Evolutionary conservation across 2,329 filamentous ascomycete genomes (phyloP), one percentile per base, ranked within the genome.

Genomic region (Pezicula carpinea): DNA sequence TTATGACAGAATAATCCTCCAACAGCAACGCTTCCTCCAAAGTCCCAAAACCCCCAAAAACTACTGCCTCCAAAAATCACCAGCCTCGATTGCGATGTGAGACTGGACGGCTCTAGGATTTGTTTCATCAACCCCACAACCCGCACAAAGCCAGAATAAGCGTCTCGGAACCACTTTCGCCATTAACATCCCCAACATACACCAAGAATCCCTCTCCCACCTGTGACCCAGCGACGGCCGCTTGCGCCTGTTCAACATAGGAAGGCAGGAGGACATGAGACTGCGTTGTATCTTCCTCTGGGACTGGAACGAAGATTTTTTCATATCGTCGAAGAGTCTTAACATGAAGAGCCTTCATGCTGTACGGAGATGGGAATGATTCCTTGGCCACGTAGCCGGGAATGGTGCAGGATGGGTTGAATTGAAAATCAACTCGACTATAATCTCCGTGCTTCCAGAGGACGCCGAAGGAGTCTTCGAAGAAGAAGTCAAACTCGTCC

Each of bases 261-360:
- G 6, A 23, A 4, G 53, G 35, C 3, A 48, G 13, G 32, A 59
- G 55, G 15, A 57, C 48, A 21, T n/a, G 18, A 4, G 53, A 56
- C 23, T 60, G 47, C 5, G 45, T 50, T 11, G 11, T 39, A 10
- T 36, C 48, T 11, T 52, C 50, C 11, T 52, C 50, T 13, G 38
- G 23, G 5, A 53, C 39, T 22, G 58, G 57, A 23, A 60, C 43
- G 38, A 56, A 61, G n/a, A 64, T 51, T 50, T 54, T 63, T 31
- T 65, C 59, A 3, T 56, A 18, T 5, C 40, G 46, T 21, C 39
- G 36, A 15, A 59, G 57, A 36, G 57, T 43, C 38, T 54, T 50
- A 23, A 66, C 46, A 50, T 65, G 59, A 7, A 64, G 48, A 4
- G 41, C 59, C 51, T 64, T 64, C 59, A 64, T 61, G 43, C 48